Percentiles rank a stretch among this genome's conserved stretches.
Evolutionary conservation across 2,329 filamentous ascomycete species (phyloP).

Genomic region (Penicillium sumatraense): DNA sequence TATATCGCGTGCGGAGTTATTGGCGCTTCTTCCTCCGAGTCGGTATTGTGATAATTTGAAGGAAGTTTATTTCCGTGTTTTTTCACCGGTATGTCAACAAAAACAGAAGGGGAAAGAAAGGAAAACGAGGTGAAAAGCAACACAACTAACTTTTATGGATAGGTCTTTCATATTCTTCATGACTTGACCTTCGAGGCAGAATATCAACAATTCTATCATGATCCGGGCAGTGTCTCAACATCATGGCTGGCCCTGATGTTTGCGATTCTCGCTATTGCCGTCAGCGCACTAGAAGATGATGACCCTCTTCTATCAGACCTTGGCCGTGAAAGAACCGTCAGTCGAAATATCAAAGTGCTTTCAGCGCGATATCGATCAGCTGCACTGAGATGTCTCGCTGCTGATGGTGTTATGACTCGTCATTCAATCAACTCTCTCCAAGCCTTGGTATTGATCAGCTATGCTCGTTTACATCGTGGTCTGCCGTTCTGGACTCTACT

Average conservation of each 20-base stretch:
- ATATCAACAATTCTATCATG: constrained; percentile 43
- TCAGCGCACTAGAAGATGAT: constrained; percentile 42
- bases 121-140: constrained; percentile 11
- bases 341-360: constrained; percentile 41
- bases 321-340: constrained; percentile 40
- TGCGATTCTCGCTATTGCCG: constrained; percentile 43
- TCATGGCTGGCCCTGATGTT: constrained; percentile 48
- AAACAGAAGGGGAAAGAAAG: background rate
- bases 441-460: constrained; percentile 45
- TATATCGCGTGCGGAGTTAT: constrained; percentile 33
- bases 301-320: constrained; percentile 43
- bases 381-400: constrained; percentile 44
- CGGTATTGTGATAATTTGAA: constrained; percentile 43
- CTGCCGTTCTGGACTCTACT: constrained; percentile 45
- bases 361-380: constrained; percentile 44
- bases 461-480: constrained; percentile 42
- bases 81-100: constrained; percentile 39
- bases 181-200: constrained; percentile 46
- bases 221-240: constrained; percentile 39
- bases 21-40: constrained; percentile 39
- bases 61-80: constrained; percentile 42
- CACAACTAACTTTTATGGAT: background rate
- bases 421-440: constrained; percentile 48
- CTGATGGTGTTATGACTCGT: constrained; percentile 43
- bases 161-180: constrained; percentile 48